Percentiles rank a stretch among this genome's conserved stretches.
Evolutionary conservation across 129 eudicot genomes (phyloP).

Genomic region (Mikania micrantha): DNA sequence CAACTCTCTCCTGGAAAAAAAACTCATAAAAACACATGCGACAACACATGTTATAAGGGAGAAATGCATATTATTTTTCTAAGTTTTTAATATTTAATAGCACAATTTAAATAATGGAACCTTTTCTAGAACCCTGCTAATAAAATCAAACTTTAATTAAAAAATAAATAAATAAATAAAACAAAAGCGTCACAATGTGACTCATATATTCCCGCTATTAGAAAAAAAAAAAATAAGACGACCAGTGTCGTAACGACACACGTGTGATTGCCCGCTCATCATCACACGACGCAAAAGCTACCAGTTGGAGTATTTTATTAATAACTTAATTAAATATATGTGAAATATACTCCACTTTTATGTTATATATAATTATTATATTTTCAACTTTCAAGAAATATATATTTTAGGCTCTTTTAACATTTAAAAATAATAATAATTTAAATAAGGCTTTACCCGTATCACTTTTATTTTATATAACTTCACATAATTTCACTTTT

Average conservation of each 20-base stretch:
- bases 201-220: background rate
- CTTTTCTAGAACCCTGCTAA: background rate
- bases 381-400: too few species aligned
- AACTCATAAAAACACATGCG: too few species aligned
- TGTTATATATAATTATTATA: too few species aligned
- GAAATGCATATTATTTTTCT: background rate
- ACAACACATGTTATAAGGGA: too few species aligned
- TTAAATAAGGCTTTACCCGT: too few species aligned
- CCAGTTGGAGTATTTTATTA: background rate
- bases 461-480: too few species aligned
- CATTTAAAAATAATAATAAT: too few species aligned
- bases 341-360: background rate
- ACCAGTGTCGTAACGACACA: conserved; percentile 11
- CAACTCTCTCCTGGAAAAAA: too few species aligned
- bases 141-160: background rate
- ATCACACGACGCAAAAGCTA: conserved; percentile 6
- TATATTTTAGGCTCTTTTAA: too few species aligned
- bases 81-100: background rate
- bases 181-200: background rate
- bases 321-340: background rate
- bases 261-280: background rate
- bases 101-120: background rate
- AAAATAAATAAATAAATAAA: background rate
- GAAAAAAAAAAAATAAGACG: background rate
- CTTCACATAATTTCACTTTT: too few species aligned